A percentile compares a stretch with the other conserved stretches of the same genome.
phyloP scores from a whole-genome alignment of 768 basidiomycete species.

The Serendipita sp. region DNA sequence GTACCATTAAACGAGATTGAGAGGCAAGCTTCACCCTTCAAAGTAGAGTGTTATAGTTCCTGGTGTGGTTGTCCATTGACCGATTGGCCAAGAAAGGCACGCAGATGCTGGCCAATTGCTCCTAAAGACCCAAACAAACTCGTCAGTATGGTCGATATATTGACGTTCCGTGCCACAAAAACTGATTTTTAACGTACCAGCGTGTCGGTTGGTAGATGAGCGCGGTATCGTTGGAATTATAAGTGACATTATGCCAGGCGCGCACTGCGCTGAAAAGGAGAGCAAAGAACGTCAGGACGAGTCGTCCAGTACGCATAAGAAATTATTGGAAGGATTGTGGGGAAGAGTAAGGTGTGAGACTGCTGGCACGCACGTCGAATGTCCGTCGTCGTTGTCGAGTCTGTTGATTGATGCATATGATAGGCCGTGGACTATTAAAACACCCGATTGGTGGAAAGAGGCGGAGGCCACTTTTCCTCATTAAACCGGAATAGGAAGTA shows the following conservation, averaged over 20 bases:
- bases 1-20: neutral
- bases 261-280: neutral
- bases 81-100: neutral
- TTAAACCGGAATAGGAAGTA: no score
- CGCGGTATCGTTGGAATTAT: neutral
- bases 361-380: no score
- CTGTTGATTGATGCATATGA: no score
- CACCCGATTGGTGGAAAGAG: no score
- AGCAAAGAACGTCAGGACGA: no score
- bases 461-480: no score
- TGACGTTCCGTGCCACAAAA: no score
- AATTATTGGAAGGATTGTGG: no score
- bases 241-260: neutral
- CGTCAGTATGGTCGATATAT: neutral
- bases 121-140: neutral
- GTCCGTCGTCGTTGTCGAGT: no score
- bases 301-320: no score
- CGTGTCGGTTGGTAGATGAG: neutral
- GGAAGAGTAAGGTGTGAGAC: no score
- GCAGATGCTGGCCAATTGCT: neutral
- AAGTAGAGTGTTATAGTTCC: neutral
- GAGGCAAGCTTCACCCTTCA: neutral
- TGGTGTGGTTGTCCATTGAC: neutral
- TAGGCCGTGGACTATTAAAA: no score
- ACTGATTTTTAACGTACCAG: neutral